A percentile compares a stretch with the other conserved stretches of the same genome.
Conservation (phyloP, 2,329 filamentous ascomycete genomes). For the Volutella citrinella region DNA sequence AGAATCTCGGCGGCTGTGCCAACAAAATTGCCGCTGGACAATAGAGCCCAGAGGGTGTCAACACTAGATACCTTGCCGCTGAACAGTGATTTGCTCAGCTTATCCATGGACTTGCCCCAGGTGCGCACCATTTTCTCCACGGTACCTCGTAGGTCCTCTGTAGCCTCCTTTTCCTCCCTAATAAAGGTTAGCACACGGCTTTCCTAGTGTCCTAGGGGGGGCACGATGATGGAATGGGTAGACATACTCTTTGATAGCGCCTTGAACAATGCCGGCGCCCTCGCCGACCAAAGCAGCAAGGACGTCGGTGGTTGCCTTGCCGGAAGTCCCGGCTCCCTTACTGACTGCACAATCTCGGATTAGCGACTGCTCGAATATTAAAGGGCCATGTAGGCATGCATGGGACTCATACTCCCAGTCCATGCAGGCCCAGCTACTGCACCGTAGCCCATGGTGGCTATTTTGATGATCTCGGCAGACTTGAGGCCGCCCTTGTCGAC, state of each 20-base stretch:
- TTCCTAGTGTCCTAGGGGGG: background rate
- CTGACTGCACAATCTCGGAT: background rate
- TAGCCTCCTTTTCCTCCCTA: too few relatives aligned
- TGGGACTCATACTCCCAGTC: slow-evolving; percentile 1
- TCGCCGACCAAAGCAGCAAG: too few relatives aligned
- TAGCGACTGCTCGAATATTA: slow-evolving; percentile 1
- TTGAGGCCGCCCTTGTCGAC: slow-evolving; percentile 2
- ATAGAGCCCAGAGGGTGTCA: slow-evolving; percentile 1
- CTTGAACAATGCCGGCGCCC: too few relatives aligned
- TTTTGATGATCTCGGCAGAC: slow-evolving; percentile 2
- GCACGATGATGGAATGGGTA: too few relatives aligned
- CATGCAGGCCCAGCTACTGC: slow-evolving; percentile 1
- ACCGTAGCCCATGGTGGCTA: slow-evolving; percentile 4
- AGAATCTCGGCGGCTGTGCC: slow-evolving; percentile 1
- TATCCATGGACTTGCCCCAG: slow-evolving; percentile 1
- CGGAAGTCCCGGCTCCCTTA: too few relatives aligned
- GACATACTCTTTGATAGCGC: too few relatives aligned
- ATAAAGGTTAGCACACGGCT: slow-evolving; percentile 1
- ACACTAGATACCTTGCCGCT: slow-evolving; percentile 5
- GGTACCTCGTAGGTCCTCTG: slow-evolving; percentile 4
- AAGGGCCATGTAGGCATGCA: too few relatives aligned
- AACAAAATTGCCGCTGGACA: slow-evolving; percentile 1
- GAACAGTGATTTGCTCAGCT: slow-evolving; percentile 4
- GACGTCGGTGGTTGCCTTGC: too few relatives aligned
- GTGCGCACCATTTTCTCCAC: slow-evolving; percentile 5